These are phyloP conservation scores for thale cress (Arabidopsis thaliana) DNA, from an alignment of 345 rosid species.

Conservation along the genomic window DNA sequence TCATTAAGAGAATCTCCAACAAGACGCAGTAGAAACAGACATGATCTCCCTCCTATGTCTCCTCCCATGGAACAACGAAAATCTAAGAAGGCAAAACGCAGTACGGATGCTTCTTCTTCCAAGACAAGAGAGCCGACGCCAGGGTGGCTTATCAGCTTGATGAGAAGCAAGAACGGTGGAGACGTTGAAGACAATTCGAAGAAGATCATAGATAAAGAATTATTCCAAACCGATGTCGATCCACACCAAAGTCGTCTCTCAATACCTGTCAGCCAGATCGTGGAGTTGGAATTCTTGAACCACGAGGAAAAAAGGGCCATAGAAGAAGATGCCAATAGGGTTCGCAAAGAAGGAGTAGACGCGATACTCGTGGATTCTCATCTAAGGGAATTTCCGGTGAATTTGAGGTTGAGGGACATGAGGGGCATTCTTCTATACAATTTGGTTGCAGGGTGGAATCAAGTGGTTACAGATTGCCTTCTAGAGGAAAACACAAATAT, in stretches of 20 bases:
- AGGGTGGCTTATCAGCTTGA: background rate
- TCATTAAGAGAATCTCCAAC: too few species aligned
- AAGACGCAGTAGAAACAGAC: background rate
- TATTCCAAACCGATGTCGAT: background rate
- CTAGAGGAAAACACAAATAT: background rate
- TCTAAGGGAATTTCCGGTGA: background rate
- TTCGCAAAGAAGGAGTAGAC: background rate
- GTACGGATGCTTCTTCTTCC: background rate
- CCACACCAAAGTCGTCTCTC: slow-evolving; percentile 6
- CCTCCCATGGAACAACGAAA: background rate
- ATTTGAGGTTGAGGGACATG: slow-evolving; percentile 7
- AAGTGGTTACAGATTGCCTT: background rate
- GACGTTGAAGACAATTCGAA: background rate
- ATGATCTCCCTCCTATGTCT: background rate
- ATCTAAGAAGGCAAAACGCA: background rate
- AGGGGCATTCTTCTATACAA: background rate
- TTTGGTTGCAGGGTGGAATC: background rate
- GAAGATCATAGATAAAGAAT: background rate
- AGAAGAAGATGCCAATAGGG: background rate
- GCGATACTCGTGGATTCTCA: slow-evolving; percentile 3
- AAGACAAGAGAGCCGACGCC: background rate
- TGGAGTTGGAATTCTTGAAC: background rate
- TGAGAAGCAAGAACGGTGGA: background rate
- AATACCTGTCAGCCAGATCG: background rate
- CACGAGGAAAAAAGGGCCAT: background rate